A percentile compares a stretch with the other conserved stretches of the same genome.
phyloP scores from a whole-genome alignment of 1,284 basidiomycete species.

The Peniophora sp. region DNA sequence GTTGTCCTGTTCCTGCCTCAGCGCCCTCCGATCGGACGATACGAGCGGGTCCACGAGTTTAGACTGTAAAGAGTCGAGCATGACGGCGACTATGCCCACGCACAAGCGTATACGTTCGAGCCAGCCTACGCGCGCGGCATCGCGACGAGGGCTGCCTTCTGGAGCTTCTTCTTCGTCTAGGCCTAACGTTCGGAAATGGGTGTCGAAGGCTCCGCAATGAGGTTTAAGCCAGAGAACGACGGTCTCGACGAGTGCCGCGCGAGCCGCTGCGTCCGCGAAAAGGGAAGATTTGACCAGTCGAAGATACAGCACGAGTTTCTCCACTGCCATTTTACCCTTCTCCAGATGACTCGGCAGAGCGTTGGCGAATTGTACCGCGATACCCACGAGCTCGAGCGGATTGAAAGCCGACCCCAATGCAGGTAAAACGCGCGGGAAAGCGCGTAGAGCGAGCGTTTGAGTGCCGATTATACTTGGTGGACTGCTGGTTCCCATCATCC shows the following conservation, averaged over 20 bases:
- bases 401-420: constrained; percentile 79
- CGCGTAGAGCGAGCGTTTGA: constrained; percentile 89
- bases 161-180: constrained; percentile 49
- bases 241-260: constrained; percentile 79
- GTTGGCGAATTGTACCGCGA: constrained; percentile 84
- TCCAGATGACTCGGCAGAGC: constrained; percentile 55
- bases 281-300: constrained; percentile 86
- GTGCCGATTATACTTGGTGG: constrained; percentile 89
- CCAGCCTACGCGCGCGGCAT: constrained; percentile 81
- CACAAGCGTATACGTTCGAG: constrained; percentile 84
- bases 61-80: constrained; percentile 86
- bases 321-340: constrained; percentile 85
- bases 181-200: constrained; percentile 53
- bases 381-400: constrained; percentile 75
- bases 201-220: constrained; percentile 89
- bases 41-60: constrained; percentile 67
- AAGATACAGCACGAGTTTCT: constrained; percentile 91
- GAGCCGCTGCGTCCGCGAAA: constrained; percentile 78
- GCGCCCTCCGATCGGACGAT: constrained; percentile 49
- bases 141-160: constrained; percentile 29
- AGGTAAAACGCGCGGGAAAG: constrained; percentile 89
- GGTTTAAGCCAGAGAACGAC: constrained; percentile 93
- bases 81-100: constrained; percentile 80
- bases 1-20: constrained; percentile 86
- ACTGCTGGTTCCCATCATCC: constrained; percentile 79